A percentile compares a stretch with the other conserved stretches of the same genome.
These are phyloP conservation scores for Fraxinus velutina DNA, from an alignment of 305 asterid genomes.

Conservation along the genomic window DNA sequence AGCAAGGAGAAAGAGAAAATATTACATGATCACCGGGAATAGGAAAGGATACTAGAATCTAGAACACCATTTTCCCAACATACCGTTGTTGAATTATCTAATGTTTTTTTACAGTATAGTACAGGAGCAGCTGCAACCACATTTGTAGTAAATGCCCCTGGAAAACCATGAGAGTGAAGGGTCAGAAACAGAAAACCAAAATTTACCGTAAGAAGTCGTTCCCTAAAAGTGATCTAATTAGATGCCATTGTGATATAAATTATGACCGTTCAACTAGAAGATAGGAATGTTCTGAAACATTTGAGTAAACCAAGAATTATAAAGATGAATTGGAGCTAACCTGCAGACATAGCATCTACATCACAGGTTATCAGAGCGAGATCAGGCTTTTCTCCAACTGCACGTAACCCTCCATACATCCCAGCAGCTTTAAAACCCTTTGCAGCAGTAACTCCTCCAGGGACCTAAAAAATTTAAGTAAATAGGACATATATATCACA, in stretches of 20 bases:
- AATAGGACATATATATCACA: neutral
- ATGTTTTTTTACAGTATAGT: constrained; percentile 66
- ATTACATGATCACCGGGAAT: neutral
- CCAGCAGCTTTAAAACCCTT: constrained; percentile 97
- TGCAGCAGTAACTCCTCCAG: constrained; percentile 95
- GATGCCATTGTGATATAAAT: neutral
- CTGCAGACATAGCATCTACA: constrained; percentile 86
- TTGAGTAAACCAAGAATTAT: constrained; percentile 3
- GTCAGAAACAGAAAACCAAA: constrained; percentile 10
- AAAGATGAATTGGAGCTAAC: constrained; percentile 28
- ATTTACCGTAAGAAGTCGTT: neutral
- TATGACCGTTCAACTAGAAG: constrained; percentile 1
- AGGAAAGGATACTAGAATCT: neutral
- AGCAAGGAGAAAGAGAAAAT: neutral
- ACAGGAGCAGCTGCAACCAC: constrained; percentile 98
- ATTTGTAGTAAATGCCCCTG: constrained; percentile 84
- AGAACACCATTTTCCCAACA: constrained; percentile 23
- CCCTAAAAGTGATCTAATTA: neutral
- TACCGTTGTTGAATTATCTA: constrained; percentile 70
- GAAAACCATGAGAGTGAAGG: constrained; percentile 17
- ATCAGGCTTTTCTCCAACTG: constrained; percentile 96
- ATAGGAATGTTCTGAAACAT: constrained; percentile 6
- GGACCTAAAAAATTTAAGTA: constrained; percentile 48
- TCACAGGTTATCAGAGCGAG: constrained; percentile 88
- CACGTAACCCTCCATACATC: constrained; percentile 91